Base-by-base conservation (phyloP, 371 early-diverging fungal genomes). In the Mucor piriformis region DNA sequence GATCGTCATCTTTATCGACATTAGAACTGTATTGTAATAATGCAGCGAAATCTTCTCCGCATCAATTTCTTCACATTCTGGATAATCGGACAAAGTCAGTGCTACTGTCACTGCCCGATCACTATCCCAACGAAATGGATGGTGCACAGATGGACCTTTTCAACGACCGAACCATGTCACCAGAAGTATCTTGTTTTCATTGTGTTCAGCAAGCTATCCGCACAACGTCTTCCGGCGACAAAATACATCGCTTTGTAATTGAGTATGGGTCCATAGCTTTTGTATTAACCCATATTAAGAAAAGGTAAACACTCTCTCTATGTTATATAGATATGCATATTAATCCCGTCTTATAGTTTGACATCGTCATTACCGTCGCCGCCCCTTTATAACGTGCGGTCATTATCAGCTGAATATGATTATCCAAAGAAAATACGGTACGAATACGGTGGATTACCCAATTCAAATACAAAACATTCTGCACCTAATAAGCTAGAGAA, bases 191-290 rank as follows among this genome's bases (percentile, higher is more conserved):
- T n/a, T 74, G 75, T 34, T 69, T 51, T 44, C 72, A 50, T 15
- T 76, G 61, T 51, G 59, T 65, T 16, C 69, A 59, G 27, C 64
- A 52, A 38, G 49, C 50, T 25, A 50, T 54, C 34, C 37, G 57
- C 33, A 51, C 37, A 3, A 67, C 37, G 27, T n/a, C 44, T 48
- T 33, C 21, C 4, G 53, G 60, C 13, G 32, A 59, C 34, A 40
- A 43, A 50, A 33, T 58, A n/a, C 47, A 56, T 15, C 50, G 67
- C 29, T 32, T 79, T 2, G 43, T 63, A 10, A 69, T 79, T 23
- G 65, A 74, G 3, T 76, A 76, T 62, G 80, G 80, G 1, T 29
- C 54, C 10, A 70, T 75, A 44, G 54, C 71, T 13, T 74, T 74
- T 68, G 32, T 61, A 21, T 48, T 67, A 2, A 56, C 53, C 32